These are phyloP conservation scores for Aechmea fasciata DNA, from an alignment of 176 grass and related monocot species.

Conservation along the genomic window DNA sequence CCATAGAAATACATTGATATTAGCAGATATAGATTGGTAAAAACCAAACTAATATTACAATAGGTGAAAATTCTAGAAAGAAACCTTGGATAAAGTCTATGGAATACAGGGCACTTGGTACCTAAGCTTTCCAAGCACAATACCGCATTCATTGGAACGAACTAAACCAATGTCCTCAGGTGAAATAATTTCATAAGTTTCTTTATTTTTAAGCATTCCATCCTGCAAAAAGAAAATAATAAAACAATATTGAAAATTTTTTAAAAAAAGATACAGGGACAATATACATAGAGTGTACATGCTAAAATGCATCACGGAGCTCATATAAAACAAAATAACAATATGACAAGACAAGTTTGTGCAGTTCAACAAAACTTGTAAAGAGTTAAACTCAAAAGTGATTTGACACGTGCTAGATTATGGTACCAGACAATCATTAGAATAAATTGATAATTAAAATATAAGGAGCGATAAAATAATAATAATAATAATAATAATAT, in stretches of 20 bases:
- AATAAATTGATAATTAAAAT: no score
- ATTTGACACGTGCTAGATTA: no score
- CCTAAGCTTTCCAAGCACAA: conserved; percentile 98
- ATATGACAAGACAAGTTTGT: no score
- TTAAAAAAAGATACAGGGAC: neutral
- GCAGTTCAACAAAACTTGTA: no score
- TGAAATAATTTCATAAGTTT: conserved; percentile 96
- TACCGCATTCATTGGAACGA: conserved; percentile 87
- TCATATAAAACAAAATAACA: neutral
- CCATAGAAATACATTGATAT: neutral
- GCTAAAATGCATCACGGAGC: no score
- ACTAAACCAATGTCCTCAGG: conserved; percentile 91
- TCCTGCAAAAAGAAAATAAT: conserved; percentile 49
- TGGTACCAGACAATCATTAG: no score
- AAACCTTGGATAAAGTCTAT: neutral
- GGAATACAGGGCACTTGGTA: conserved; percentile 22
- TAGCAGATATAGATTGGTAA: neutral
- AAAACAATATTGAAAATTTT: conserved; percentile 2
- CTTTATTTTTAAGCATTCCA: conserved; percentile 98
- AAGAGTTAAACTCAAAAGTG: no score
- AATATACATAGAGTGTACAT: no score
- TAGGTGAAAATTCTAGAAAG: neutral
- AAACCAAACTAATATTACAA: no score
- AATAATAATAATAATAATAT: no score
- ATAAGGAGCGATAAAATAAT: no score